These are phyloP conservation scores for Marchantia polymorpha DNA, from an alignment of 225 moss, liverwort and hornwort species.

Conservation along the genomic window DNA sequence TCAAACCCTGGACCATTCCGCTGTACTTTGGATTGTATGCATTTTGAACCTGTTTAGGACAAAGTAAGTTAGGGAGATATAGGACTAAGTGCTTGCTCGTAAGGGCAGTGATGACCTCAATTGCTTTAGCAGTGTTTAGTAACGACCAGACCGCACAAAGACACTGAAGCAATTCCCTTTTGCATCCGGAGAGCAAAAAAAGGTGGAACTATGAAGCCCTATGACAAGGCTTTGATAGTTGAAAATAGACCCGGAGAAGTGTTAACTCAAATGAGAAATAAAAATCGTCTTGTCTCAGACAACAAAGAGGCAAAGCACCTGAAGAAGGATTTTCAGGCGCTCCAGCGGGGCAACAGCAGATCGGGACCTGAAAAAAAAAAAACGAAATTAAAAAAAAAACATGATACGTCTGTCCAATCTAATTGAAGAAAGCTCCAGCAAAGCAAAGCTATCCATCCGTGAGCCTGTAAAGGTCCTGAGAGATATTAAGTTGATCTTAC, in stretches of 20 bases:
- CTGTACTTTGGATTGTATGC: slow-evolving; percentile 84
- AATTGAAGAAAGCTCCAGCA: not conserved
- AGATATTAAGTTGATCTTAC: not conserved
- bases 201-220: not conserved
- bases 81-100: too few species aligned
- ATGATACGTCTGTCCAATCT: not conserved
- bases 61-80: not conserved
- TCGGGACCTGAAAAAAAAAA: slow-evolving; percentile 66
- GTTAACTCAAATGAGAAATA: not conserved
- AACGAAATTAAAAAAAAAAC: slow-evolving; percentile 6
- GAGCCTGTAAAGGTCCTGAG: not conserved
- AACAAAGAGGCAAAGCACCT: slow-evolving; percentile 44
- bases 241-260: not conserved
- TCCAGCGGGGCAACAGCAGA: slow-evolving; percentile 95
- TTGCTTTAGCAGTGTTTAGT: too few species aligned
- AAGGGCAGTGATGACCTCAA: not conserved
- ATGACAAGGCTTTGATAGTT: not conserved
- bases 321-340: slow-evolving; percentile 95
- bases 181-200: not conserved
- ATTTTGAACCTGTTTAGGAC: slow-evolving; percentile 74
- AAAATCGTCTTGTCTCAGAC: not conserved
- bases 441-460: not conserved
- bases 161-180: not conserved
- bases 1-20: slow-evolving; percentile 88
- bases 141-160: not conserved